phyloP scores from a whole-genome alignment of 2,329 filamentous ascomycete species.

The Fusarium euwallaceae region DNA sequence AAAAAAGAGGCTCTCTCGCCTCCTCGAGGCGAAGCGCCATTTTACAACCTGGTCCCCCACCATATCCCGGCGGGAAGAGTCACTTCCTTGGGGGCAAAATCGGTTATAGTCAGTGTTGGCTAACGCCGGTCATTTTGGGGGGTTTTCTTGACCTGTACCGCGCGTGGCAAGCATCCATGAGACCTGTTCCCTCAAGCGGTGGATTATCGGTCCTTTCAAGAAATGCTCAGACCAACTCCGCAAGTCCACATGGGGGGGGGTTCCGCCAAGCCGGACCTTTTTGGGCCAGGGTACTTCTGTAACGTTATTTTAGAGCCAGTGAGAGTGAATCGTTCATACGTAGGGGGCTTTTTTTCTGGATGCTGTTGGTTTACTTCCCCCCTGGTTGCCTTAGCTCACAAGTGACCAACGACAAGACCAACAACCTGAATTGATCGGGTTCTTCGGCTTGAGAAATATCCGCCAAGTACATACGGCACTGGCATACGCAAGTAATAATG shows the following conservation, averaged over 20 bases:
- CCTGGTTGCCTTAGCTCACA: not conserved
- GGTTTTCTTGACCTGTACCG: not conserved
- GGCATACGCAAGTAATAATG: not conserved
- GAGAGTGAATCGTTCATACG: not conserved
- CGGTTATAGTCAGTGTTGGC: not conserved
- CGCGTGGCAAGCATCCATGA: not conserved
- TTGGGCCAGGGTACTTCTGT: not conserved
- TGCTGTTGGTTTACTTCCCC: not conserved
- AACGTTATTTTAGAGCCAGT: not conserved
- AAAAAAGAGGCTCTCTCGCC: not conserved
- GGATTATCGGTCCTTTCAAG: constrained; percentile 4
- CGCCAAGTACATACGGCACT: not conserved
- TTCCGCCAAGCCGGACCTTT: constrained; percentile 7
- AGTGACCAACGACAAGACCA: not conserved
- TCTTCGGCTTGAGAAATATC: not conserved
- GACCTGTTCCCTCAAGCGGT: not conserved
- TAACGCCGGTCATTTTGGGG: not conserved
- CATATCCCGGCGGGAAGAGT: not conserved
- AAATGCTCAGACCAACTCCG: constrained; percentile 1
- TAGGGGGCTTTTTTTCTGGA: not conserved
- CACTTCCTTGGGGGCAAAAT: not conserved
- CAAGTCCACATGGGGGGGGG: not conserved
- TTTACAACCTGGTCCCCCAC: not conserved
- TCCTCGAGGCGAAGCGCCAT: not conserved
- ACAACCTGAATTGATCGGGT: not conserved